Base-by-base conservation (phyloP, 306 rosid genomes). In the Casuarina cunninghamiana region DNA sequence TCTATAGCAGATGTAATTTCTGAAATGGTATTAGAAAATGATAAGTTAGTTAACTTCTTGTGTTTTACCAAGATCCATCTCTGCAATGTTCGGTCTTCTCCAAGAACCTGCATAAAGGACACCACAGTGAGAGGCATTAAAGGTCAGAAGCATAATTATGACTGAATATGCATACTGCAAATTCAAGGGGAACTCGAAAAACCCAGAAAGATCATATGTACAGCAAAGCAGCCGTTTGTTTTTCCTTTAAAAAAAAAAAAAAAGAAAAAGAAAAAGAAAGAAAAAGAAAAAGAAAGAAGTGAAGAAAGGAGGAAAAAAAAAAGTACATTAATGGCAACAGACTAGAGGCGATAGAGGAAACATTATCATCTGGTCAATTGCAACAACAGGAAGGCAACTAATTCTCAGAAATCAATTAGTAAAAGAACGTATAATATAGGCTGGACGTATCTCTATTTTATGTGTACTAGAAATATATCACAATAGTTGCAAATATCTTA, bases 11-110 rank as follows among this genome's bases (percentile, higher is more conserved):
- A 84, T 75, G 61, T 77, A 53, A 87, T 77, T 60, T 93, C 91
- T 55, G 38, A 69, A 62, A 85, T 81, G 50, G 72, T 84, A 80
- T 78, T 73, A 58, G 82, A 77, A 75, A 83, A 69, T 2, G 85
- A 83, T 71, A 82, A 65, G 66, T 85, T 81, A 62, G 79, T 66
- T 79, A 93, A 79, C 87, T 85, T 87, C 83, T 88, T 88, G 85
- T 84, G 87, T 77, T 85, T 87, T 57, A 84, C 65, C 73, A 85
- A 75, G 75, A 90, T 80, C 97, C 98, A 95, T 65, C 84, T 84
- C 81, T 39, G 85, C 77, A 95, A 79, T 42, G 85, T 79, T 75
- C 80, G 85, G 67, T 95, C 91, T 85, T 84, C 88, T 75, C 82
- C 83, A 53, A 95, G 87, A 80, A 89, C 93, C 98, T 95, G 80